Base-by-base conservation (phyloP, 2,329 filamentous ascomycete genomes). In the Trichophyton verrucosum region DNA sequence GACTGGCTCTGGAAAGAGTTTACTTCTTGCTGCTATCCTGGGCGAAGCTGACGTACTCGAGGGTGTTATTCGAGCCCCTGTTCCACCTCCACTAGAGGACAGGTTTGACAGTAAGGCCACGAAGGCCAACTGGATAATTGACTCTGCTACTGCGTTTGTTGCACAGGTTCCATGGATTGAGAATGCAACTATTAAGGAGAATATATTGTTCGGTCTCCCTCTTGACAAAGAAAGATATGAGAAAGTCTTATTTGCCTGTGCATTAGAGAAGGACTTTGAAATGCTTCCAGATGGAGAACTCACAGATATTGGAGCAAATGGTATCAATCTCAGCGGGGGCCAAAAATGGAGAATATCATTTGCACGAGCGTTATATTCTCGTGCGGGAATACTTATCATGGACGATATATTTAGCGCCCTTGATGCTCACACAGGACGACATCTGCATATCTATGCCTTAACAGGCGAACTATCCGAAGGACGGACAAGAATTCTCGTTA, bases 121-220 rank as follows among this genome's bases (percentile, higher is more conserved):
- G 13, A 74, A 68, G 55, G 72, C 72, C 2, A 77, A 88, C 65
- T 91, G 88, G 88, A 84, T 87, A 51, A 79, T 90, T 15, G 80
- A 85, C 6, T 80, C 81, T 2, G 81, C 86, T 1, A 80, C 91
- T 56, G 88, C 88, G 0, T 92, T 86, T 66, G 86, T 91, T 38
- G 83, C 86, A 1, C 88, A 91, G 69, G 89, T 87, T 6, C 88
- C 89, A 0, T 94, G 88, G 89, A 88, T 94, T 57, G 88, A 92
- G 68, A 92, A 91, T 66, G 87, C 86, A 0, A 87, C 84, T 4
- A 85, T 95, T 63, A 84, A 81, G 61, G 85, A 90, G 51, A 95
- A 94, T 66, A 87, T 94, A 58, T 72, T 89, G 0, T 94, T 92
- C 64, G 88, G 88, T 0, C 75, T 91, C 1, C 88, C 88, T 0